phyloP scores from a whole-genome alignment of 129 eudicot genomes.

The Scalesia atractyloides region DNA sequence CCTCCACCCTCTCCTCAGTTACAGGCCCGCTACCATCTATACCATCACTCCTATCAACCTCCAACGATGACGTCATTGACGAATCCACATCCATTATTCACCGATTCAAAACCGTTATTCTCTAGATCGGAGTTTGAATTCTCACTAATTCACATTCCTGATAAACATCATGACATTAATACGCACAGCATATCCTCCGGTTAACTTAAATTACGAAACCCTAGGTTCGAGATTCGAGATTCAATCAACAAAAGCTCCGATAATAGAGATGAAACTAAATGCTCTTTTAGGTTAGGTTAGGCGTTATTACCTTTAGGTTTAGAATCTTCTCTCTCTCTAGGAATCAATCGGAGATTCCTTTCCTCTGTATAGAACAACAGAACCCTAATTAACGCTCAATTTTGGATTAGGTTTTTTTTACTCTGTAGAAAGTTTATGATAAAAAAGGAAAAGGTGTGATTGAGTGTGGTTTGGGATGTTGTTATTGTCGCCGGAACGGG shows the following conservation, averaged over 20 bases:
- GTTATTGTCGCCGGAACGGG: conserved; percentile 14
- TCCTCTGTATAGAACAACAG: conserved; percentile 1
- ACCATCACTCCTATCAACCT: conserved; percentile 42
- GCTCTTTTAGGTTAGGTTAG: conserved; percentile 9
- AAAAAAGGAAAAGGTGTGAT: conserved; percentile 12
- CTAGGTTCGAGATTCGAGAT: conserved; percentile 25
- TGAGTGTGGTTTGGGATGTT: not conserved
- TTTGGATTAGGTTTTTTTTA: conserved; percentile 25
- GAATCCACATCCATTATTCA: conserved; percentile 80
- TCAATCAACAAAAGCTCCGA: conserved; percentile 13
- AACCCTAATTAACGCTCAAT: conserved; percentile 28
- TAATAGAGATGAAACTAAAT: conserved; percentile 19
- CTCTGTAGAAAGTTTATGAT: not conserved
- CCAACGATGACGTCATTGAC: conserved; percentile 52
- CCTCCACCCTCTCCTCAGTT: conserved; percentile 43
- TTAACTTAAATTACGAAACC: conserved; percentile 28
- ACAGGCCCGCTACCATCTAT: conserved; percentile 27
- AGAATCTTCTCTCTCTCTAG: not conserved
- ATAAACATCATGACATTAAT: conserved; percentile 33
- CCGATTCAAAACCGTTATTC: conserved; percentile 14
- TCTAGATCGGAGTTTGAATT: conserved; percentile 52
- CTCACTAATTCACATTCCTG: conserved; percentile 50
- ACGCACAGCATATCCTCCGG: not conserved
- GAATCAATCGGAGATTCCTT: conserved; percentile 21
- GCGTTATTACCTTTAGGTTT: conserved; percentile 6